Base-by-base conservation (phyloP, 2,329 filamentous ascomycete genomes). In the Penicillium thymicola region DNA sequence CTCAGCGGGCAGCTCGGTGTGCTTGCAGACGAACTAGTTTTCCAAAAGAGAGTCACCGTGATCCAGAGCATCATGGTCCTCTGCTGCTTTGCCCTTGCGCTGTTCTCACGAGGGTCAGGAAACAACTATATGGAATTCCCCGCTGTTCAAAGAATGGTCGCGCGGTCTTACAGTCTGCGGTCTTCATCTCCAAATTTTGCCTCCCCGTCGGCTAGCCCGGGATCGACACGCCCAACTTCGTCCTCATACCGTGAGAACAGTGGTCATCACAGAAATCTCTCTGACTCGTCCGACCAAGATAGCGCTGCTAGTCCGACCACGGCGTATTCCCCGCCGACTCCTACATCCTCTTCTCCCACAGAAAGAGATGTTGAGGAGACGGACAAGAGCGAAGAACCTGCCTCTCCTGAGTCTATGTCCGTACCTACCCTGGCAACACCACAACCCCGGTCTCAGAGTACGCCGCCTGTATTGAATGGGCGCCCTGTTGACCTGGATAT, bases 11-110 rank as follows among this genome's bases (percentile, higher is more conserved):
- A 94, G 25, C 83, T 99, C 40, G 92, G 89, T 56, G 81, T 97
- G 32, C 82, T 99, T 11, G 93, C 93, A n/a, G 93, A 97, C 67
- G 94, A 99, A 74, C 85, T 97, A 2, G 81, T 87, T 1, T 87
- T 84, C 71, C 84, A 87, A 75, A 97, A 97, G 75, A 85, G 93
- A 59, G 95, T 97, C 86, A 90, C 90, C 5, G 94, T 97, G 56
- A 84, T 96, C 34, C 94, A 97, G 73, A 92, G 89, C 44, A 85
- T 95, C 5, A 82, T 99, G 9, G 83, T 97, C 6, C 83, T 97
- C 0, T 85, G 93, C 44, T 96, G 92, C 65, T 84, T 99, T 10
- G 87, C 89, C 0, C 81, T 99, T 1, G 90, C 97, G 23, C 87
- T 97, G 37, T 97, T 97, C 71, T 77, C 77, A 0, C 75, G 76